phyloP scores from a whole-genome alignment of 2,329 filamentous ascomycete genomes.

The Fusarium buxicola region DNA sequence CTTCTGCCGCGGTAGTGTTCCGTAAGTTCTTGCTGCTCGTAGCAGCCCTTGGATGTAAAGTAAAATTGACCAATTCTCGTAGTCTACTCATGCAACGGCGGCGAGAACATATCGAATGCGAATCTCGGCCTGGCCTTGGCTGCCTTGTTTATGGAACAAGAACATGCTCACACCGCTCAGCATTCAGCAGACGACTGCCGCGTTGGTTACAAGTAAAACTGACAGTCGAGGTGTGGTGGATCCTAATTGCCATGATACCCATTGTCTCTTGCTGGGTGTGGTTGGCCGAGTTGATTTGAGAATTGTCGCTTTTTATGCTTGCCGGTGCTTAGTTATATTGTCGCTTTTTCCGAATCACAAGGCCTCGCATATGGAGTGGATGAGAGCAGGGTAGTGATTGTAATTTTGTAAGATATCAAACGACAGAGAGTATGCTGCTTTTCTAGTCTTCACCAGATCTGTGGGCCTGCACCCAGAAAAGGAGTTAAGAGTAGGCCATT shows the following conservation, averaged over 20 bases:
- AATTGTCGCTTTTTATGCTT: not conserved
- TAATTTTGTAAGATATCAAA: not conserved
- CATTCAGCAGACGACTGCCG: slow-evolving; percentile 59
- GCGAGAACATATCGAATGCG: slow-evolving; percentile 70
- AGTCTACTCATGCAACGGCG: slow-evolving; percentile 70
- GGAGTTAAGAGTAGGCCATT: no score
- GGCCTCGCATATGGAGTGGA: not conserved
- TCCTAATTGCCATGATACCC: slow-evolving; percentile 57
- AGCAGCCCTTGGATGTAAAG: no score
- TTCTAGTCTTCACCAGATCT: no score
- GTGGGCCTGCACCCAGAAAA: no score
- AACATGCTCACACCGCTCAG: slow-evolving; percentile 58
- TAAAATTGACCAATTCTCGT: not conserved
- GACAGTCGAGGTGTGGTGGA: slow-evolving; percentile 62
- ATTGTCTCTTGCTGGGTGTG: slow-evolving; percentile 55
- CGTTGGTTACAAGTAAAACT: slow-evolving; percentile 59
- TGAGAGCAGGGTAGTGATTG: not conserved
- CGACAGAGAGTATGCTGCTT: no score
- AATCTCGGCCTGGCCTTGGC: slow-evolving; percentile 66
- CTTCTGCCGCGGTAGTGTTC: slow-evolving; percentile 70
- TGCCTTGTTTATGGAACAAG: slow-evolving; percentile 66
- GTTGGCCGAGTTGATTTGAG: slow-evolving; percentile 40
- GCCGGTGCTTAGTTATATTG: not conserved
- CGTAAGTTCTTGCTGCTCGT: slow-evolving; percentile 54
- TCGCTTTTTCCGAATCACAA: no score